Percentiles rank a stretch among this genome's conserved stretches.
These are phyloP conservation scores for Fusarium algeriense DNA, from an alignment of 2,329 filamentous ascomycete genomes.

Conservation along the genomic window DNA sequence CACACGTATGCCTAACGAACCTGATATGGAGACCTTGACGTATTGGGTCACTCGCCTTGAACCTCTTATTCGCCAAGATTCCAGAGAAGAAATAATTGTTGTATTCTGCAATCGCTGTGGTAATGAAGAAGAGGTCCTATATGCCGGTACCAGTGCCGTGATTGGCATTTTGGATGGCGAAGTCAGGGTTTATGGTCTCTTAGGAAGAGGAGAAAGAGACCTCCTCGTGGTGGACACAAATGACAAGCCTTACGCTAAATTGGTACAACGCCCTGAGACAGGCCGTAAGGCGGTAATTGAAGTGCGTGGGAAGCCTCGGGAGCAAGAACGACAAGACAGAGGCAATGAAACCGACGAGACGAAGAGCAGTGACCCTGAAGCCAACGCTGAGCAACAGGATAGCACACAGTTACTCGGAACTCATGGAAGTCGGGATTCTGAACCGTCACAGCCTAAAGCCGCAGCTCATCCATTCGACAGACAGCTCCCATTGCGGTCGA, in stretches of 20 bases:
- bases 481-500: not conserved
- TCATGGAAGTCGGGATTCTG: not conserved
- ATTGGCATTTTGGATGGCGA: conserved; percentile 74
- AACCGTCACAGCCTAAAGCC: not conserved
- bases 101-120: conserved; percentile 80
- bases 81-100: conserved; percentile 71
- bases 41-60: conserved; percentile 82
- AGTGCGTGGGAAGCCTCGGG: not conserved
- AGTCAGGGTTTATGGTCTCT: conserved; percentile 75
- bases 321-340: not conserved
- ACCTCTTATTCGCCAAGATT: conserved; percentile 68
- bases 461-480: conserved; percentile 4
- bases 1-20: conserved; percentile 64
- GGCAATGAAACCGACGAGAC: not conserved
- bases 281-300: not conserved
- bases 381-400: not conserved
- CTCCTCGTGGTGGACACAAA: conserved; percentile 58
- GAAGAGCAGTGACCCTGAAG: not conserved
- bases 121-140: conserved; percentile 73
- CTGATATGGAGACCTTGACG: conserved; percentile 78
- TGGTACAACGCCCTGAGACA: conserved; percentile 5
- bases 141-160: conserved; percentile 80
- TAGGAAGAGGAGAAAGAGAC: conserved; percentile 77
- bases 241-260: conserved; percentile 1
- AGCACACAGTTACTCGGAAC: not conserved